Conservation (phyloP, 2,329 filamentous ascomycete species). For the Verticillium albo-atrum region DNA sequence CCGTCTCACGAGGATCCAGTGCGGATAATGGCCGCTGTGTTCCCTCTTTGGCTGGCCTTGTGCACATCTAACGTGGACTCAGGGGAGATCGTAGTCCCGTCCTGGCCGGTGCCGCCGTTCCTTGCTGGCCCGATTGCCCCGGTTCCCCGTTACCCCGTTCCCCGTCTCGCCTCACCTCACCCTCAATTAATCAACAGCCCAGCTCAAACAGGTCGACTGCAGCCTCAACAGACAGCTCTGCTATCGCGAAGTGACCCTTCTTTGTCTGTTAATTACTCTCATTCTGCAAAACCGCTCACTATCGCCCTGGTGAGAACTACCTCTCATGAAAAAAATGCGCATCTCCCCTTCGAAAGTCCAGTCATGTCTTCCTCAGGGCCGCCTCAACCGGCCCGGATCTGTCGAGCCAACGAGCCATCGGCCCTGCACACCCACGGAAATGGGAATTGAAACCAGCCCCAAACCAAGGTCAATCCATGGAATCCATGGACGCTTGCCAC, state of each 20-base stretch:
- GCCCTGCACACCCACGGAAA: conserved; percentile 2
- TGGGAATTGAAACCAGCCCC: background rate
- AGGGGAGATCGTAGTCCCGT: background rate
- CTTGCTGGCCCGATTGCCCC: too few species aligned
- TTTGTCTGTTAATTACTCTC: background rate
- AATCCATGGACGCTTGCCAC: background rate
- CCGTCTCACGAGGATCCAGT: background rate
- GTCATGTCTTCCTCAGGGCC: conserved; percentile 1
- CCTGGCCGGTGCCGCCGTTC: background rate
- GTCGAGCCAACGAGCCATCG: conserved; percentile 11
- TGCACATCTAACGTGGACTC: background rate
- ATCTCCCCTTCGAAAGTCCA: too few species aligned
- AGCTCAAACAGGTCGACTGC: background rate
- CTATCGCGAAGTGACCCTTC: background rate
- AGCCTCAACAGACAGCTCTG: background rate
- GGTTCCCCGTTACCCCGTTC: background rate
- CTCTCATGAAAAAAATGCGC: background rate
- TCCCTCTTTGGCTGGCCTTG: background rate
- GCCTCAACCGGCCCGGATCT: conserved; percentile 7
- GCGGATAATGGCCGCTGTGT: background rate
- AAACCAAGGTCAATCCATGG: too few species aligned
- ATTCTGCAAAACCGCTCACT: background rate
- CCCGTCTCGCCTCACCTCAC: background rate
- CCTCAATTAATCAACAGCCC: background rate
- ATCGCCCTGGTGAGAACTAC: background rate